A percentile compares a stretch with the other conserved stretches of the same genome.
Conservation (phyloP, 2,329 filamentous ascomycete species). For the Orbilia blumenaviensis region DNA sequence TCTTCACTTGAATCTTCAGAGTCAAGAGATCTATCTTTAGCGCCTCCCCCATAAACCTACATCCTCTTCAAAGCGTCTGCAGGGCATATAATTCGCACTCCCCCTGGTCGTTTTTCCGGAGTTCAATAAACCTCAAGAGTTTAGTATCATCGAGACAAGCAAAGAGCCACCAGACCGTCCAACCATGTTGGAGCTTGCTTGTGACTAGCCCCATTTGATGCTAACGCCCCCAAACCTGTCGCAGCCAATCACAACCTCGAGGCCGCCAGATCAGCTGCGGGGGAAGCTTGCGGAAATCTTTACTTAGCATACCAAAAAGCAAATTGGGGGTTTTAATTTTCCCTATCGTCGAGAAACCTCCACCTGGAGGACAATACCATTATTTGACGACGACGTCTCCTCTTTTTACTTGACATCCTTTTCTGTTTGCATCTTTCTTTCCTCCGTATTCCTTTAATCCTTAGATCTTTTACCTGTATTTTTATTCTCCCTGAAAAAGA, state of each 20-base stretch:
- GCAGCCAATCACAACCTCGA: slow-evolving; percentile 42
- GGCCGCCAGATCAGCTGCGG: slow-evolving; percentile 42
- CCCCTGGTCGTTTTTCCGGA: slow-evolving; percentile 11
- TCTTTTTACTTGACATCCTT: slow-evolving; percentile 8
- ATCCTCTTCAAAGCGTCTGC: slow-evolving; percentile 26
- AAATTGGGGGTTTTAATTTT: slow-evolving; percentile 31
- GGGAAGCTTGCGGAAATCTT: slow-evolving; percentile 28
- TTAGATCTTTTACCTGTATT: not conserved
- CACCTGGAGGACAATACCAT: slow-evolving; percentile 39
- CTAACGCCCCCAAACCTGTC: slow-evolving; percentile 29
- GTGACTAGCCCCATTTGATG: slow-evolving; percentile 50
- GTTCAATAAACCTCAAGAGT: slow-evolving; percentile 2
- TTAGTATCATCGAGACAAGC: slow-evolving; percentile 19
- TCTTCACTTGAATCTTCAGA: slow-evolving; percentile 25
- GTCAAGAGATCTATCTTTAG: slow-evolving; percentile 41
- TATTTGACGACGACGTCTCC: slow-evolving; percentile 48
- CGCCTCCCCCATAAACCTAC: slow-evolving; percentile 18
- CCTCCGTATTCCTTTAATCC: slow-evolving; percentile 5
- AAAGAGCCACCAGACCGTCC: slow-evolving; percentile 22
- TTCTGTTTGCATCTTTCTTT: slow-evolving; percentile 1
- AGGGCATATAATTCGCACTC: slow-evolving; percentile 17
- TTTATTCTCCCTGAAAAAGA: not conserved
- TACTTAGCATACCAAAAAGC: slow-evolving; percentile 30
- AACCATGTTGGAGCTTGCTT: slow-evolving; percentile 43
- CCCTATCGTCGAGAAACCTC: slow-evolving; percentile 35